A percentile compares a stretch with the other conserved stretches of the same genome.
Evolutionary conservation across 78 protist genomes (phyloP).

Genomic region (Dictyostelium firmibasis): DNA sequence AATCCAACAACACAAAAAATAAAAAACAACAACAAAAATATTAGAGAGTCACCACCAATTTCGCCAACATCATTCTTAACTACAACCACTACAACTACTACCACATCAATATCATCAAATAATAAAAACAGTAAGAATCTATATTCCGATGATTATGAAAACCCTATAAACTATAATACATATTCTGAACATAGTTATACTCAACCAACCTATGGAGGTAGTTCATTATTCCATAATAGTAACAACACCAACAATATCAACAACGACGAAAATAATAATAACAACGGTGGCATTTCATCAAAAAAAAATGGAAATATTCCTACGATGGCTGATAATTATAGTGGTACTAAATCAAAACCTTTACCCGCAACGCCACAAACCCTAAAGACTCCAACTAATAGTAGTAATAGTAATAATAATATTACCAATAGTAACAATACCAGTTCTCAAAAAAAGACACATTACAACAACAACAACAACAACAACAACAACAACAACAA

Average conservation of each 20-base stretch:
- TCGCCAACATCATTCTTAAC: background rate
- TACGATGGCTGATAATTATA: background rate
- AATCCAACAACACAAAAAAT: background rate
- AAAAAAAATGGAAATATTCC: background rate
- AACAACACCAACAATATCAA: background rate
- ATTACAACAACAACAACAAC: background rate
- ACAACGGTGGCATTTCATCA: background rate
- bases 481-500: background rate
- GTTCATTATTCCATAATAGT: background rate
- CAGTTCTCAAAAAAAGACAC: background rate
- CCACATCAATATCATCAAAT: background rate
- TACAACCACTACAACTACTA: background rate
- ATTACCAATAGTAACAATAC: background rate
- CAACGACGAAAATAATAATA: background rate
- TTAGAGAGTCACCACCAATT: background rate
- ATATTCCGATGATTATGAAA: background rate
- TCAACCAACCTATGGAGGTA: background rate
- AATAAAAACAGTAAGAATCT: background rate
- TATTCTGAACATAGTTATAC: background rate
- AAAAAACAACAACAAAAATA: no score
- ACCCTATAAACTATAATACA: background rate
- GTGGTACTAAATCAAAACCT: background rate
- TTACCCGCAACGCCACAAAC: background rate
- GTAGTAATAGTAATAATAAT: background rate
- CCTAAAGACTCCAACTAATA: background rate